Base-by-base conservation (phyloP, 2,329 filamentous ascomycete genomes). In the Stemphylium lycopersici region DNA sequence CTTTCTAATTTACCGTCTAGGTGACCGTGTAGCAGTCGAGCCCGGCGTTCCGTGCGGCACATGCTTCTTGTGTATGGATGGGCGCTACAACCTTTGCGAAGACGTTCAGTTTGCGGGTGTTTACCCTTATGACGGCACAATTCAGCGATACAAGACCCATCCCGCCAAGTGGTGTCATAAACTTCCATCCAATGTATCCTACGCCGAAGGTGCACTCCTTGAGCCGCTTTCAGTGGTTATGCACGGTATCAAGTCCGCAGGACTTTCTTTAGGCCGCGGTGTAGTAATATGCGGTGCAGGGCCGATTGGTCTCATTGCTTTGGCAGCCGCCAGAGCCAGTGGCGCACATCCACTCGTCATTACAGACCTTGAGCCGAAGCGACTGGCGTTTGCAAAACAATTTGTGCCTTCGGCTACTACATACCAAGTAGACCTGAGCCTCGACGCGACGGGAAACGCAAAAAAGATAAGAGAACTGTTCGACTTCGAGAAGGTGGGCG, bases 21-120 rank as follows among this genome's bases (percentile, higher is more conserved):
- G 86, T 10, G 87, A 90, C 65, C 78, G 85, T 46, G 86, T 90
- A 8, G 87, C 87, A 3, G 74, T 90, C 13, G 87, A 90, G 63
- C 86, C 86, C 0, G 85, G 86, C 16, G 83, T 88, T 1, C 84
- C 87, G 0, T 90, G 87, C 64, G 80, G 79, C 10, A 70, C 76
- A 31, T 88, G 86, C 67, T 86, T 83, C 62, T 77, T 85, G 15
- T 88, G 86, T 66, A 72, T 72, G 44, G 80, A 81, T 22, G 86
- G 85, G 3, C 81, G 84, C 10, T 87, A 87, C 62, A 88, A 88
- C 62, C 81, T 87, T 5, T 88, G 86, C 65, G 81, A 85, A 57
- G 79, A 84, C 45, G 85, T 88, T 3, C 76, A 80, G 41, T 88
- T 88, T 61, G 77, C 83, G 0, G 85, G 85, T 16, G 84, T 86